phyloP scores from a whole-genome alignment of 1,139 yeast species.

The Geotrichum carabidarum region DNA sequence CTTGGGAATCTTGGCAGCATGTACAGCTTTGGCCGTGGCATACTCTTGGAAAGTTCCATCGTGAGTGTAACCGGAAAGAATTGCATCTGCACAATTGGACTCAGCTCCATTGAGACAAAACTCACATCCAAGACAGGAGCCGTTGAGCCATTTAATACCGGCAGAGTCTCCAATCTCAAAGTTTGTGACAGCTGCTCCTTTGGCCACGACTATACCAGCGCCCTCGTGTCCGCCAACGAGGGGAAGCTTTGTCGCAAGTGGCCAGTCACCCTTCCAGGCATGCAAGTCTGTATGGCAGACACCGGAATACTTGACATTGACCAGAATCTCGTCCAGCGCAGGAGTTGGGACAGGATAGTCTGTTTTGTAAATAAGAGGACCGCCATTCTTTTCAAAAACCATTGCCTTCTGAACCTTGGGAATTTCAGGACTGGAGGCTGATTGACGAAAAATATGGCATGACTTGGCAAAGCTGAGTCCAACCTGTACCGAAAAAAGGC shows the following conservation, averaged over 20 bases:
- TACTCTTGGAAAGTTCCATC: conserved; percentile 84
- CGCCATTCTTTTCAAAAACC: conserved; percentile 62
- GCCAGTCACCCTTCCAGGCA: conserved; percentile 75
- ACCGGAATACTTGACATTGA: conserved; percentile 62
- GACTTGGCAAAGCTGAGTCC: no score
- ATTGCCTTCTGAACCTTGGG: conserved; percentile 71
- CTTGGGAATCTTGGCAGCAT: conserved; percentile 70
- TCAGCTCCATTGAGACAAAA: conserved; percentile 64
- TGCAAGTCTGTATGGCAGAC: conserved; percentile 67
- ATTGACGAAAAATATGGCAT: no score
- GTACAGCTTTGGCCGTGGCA: conserved; percentile 80
- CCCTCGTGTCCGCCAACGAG: conserved; percentile 84
- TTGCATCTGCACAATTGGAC: conserved; percentile 63
- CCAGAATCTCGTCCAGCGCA: conserved; percentile 52
- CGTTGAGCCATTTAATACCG: conserved; percentile 67
- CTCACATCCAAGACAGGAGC: conserved; percentile 70
- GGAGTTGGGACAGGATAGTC: conserved; percentile 63
- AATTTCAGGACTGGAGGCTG: conserved; percentile 25
- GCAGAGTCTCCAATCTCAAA: conserved; percentile 73
- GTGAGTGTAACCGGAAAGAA: conserved; percentile 71
- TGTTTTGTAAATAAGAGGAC: conserved; percentile 51
- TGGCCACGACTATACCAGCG: conserved; percentile 75
- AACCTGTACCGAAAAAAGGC: no score
- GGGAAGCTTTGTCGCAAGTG: conserved; percentile 58
- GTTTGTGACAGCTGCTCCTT: conserved; percentile 61